Base-by-base conservation (phyloP, 2,329 filamentous ascomycete genomes). In the Pyricularia sp. region DNA sequence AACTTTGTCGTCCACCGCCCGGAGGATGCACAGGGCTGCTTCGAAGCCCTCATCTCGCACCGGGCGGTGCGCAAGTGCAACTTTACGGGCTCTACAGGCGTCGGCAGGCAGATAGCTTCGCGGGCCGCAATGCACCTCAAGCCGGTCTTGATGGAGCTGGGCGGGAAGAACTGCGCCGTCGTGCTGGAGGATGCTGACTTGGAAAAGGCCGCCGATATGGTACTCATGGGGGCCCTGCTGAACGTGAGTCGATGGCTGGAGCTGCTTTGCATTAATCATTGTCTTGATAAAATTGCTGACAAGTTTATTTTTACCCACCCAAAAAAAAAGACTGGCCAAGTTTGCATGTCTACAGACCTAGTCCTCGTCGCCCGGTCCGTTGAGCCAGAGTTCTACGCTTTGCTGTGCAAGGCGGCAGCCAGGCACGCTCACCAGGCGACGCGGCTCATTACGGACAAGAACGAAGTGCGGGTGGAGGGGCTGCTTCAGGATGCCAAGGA, bases 141-240 rank as follows among this genome's bases (percentile, higher is more conserved):
- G 26, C 26, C 26, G 26, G 26, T 26, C 26, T 26, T 26, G 26
- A 2, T 26, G 26, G 26, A 26, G 26, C 26, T 26, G 26, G 26
- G 26, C 26, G 26, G 26, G 26, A 26, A 26, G 26, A 26, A 26
- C 26, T 26, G 26, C 26, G 26, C 76, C 2, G 70, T 82, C 5
- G 75, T 82, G 0, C 72, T 78, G 7, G 71, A 74, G 40, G 79
- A 81, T 66, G 79, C 79, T 0, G 74, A 81, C 66, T 68, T 82
- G 2, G 73, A 76, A 31, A 73, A 75, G 62, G 78, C 78, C 0
- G 77, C 75, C 0, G 59, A 33, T 7, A 31, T 65, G 30, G 19
- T 24, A 13, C 22, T 65, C 26, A 4, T 59, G 2, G 49, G 19
- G 19, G 49, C 49, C n/a, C 22, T 55, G 13, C 49, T 55, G 49